phyloP scores from a whole-genome alignment of 352 stramenopile genomes.

The Globisporangium heterothallicum region DNA sequence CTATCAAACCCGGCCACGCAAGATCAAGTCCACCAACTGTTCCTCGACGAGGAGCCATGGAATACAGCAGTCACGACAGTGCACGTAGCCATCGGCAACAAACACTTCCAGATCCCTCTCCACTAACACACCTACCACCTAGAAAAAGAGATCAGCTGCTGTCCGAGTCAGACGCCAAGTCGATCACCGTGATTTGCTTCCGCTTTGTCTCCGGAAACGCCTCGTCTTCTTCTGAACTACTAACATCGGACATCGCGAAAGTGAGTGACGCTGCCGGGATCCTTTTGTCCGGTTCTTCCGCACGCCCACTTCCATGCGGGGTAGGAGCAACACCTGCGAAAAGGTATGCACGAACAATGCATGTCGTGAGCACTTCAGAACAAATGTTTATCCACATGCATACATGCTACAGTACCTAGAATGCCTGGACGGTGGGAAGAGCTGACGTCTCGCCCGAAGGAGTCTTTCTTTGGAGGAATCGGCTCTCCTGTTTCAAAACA shows the following conservation, averaged over 20 bases:
- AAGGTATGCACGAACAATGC: no score
- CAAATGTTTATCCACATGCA: no score
- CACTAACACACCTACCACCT: conserved; percentile 20
- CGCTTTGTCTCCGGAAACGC: conserved; percentile 1
- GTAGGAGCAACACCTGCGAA: not conserved
- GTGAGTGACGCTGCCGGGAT: conserved; percentile 4
- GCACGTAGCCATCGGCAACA: conserved; percentile 77
- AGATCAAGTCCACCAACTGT: conserved; percentile 26
- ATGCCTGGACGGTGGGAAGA: conserved; percentile 1
- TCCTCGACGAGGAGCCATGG: conserved; percentile 13
- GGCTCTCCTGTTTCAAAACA: conserved; percentile 2
- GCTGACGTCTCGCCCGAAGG: not conserved
- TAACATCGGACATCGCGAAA: conserved; percentile 16
- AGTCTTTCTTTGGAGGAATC: not conserved
- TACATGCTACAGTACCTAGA: conserved; percentile 6
- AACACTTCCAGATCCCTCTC: conserved; percentile 69
- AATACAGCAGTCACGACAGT: conserved; percentile 29
- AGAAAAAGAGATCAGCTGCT: conserved; percentile 11
- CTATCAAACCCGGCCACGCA: conserved; percentile 31
- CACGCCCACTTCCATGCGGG: not conserved
- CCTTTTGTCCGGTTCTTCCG: conserved; percentile 2
- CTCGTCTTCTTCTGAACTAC: conserved; percentile 15
- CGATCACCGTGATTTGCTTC: conserved; percentile 25
- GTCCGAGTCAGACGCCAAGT: conserved; percentile 45
- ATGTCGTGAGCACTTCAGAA: no score